Evolutionary conservation across 306 rosid genomes (phyloP), one percentile per base, ranked within the genome.

Genomic region (Castanea crenata): DNA sequence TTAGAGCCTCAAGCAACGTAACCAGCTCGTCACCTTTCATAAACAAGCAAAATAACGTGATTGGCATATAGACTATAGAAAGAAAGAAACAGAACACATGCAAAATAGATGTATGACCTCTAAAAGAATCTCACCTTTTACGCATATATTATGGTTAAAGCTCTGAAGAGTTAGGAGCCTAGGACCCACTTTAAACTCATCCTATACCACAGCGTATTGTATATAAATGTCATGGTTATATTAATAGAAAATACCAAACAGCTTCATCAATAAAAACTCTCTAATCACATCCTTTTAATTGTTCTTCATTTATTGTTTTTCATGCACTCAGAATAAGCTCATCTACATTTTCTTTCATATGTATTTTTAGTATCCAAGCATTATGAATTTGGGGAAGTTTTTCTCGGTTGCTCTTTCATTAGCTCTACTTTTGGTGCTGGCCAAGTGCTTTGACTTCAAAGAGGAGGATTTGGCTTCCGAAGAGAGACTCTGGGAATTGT

Each of bases 401-500:
- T 54, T 75, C 5, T 16, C 83, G 86, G 79, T 76, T 74, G 20
- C 46, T 15, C 25, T 82, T 12, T 74, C 56, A 15, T n/a, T 85
- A 7, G 83, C 78, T 81, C 71, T 83, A 41, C 38, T 81, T 44
- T 38, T 76, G 20, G 88, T 79, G 51, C 46, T 58, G 20, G 79
- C 57, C 55, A 71, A 82, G 55, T 51, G 91, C 89, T 79, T 86
- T 44, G 88, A 83, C 0, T 79, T 81, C 74, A 76, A 83, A 6
- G 91, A 85, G 71, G 77, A 76, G 74, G 91, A 87, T 56, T 75
- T 89, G 76, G 87, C 56, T 10, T 76, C 85, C 1, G 89, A 89
- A 4, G 81, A 83, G 74, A 80, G 81, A 5, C 75, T 85, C 0
- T 79, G 85, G 86, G 82, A 77, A 62, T 34, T 88, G 54, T 88